Conservation (phyloP, 768 basidiomycete genomes). For the Mycena epipterygia region DNA sequence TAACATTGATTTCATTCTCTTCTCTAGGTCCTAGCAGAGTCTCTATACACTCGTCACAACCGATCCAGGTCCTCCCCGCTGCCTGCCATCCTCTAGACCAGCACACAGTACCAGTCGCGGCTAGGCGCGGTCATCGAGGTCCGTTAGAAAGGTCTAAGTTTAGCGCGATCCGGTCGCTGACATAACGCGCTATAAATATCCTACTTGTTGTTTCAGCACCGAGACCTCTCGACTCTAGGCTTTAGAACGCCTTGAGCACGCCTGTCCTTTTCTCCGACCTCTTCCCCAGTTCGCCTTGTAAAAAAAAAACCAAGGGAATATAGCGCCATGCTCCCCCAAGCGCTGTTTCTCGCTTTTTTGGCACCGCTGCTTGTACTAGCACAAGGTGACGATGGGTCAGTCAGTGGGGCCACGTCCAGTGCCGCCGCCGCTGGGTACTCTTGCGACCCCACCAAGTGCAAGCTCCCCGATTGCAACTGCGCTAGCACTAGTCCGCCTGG, state of each 20-base stretch:
- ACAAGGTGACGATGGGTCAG: conserved; percentile 45
- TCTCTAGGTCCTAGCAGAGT: too few species aligned
- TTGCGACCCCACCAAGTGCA: conserved; percentile 62
- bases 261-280: background rate
- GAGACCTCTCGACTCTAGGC: background rate
- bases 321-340: conserved; percentile 20
- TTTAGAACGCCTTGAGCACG: background rate
- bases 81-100: background rate
- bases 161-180: background rate
- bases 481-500: conserved; percentile 66
- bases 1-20: too few species aligned
- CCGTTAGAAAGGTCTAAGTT: background rate
- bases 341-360: conserved; percentile 16
- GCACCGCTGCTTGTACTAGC: conserved; percentile 31
- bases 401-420: conserved; percentile 56
- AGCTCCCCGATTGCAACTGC: conserved; percentile 65
- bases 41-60: too few species aligned
- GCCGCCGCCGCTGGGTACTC: conserved; percentile 61
- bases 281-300: background rate
- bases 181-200: background rate
- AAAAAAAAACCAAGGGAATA: background rate
- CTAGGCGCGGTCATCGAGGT: background rate
- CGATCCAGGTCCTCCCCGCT: background rate
- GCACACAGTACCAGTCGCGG: too few species aligned
- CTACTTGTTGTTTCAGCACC: background rate